Evolutionary conservation across 768 basidiomycete species (phyloP), one percentile per base, ranked within the genome.

Genomic region (Mycena latifolia): DNA sequence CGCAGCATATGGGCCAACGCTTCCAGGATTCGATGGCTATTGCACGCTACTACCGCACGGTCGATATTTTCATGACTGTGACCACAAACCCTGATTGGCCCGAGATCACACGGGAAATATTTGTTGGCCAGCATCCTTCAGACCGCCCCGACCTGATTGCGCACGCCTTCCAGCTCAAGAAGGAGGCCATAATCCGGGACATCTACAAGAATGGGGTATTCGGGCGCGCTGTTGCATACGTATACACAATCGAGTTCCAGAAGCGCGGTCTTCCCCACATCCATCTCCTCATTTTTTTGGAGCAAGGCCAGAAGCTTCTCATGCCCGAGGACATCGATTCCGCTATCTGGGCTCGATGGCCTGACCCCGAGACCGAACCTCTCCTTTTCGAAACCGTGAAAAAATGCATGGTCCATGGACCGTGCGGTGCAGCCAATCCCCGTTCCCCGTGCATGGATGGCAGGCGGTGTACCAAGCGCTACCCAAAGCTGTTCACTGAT

Each of bases 11-110:
- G 78, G 70, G 77, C 0, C 74, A 79, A 39, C 69, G 74, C 0
- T 77, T 77, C 22, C 78, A 81, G n/a, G 80, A 84, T 37, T 72
- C 78, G 0, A 66, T 87, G 74, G 84, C 86, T 0, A 75, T 89
- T 28, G 79, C 76, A 14, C 70, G 79, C 0, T 69, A 75, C 37
- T 82, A 71, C 47, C 64, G 66, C 1, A 80, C 78, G 5, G 71
- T 79, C 11, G 83, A 87, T 54, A 66, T 87, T 0, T 88, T 88
- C 50, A 56, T 88, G 0, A 89, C 85, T 0, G 79, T 86, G 74
- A 88, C 86, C 14, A 75, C 78, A 9, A 89, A 88, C 76, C 83
- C 84, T 0, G 51, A 73, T 0, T 88, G 87, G 87, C 72, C 71
- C 1, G 86, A 88, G 48, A 84, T 88, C n/a, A 43, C 59, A 0